Evolutionary conservation across 2,329 filamentous ascomycete genomes (phyloP).

Genomic region (Cladosporium phlei): DNA sequence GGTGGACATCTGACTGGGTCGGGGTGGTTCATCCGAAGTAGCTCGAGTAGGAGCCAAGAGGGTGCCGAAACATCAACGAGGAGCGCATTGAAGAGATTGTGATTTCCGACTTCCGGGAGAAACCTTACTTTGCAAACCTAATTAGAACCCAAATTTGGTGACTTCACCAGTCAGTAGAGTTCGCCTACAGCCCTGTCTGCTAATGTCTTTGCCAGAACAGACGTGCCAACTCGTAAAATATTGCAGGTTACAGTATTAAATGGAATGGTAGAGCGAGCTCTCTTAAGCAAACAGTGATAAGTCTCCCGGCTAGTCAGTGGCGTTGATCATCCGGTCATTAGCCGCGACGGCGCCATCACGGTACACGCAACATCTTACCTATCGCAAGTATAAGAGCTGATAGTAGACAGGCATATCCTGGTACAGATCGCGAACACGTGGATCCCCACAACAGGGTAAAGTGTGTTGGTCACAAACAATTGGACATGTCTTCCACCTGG

Average conservation of each 20-base stretch:
- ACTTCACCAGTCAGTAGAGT: no score
- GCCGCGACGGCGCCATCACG: not conserved
- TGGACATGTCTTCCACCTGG: no score
- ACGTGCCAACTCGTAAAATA: no score
- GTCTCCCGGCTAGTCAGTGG: not conserved
- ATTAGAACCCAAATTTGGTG: constrained; percentile 5
- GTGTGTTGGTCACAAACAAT: no score
- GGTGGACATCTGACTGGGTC: constrained; percentile 1
- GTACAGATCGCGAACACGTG: not conserved
- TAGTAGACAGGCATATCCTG: constrained; percentile 1
- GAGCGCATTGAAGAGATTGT: constrained; percentile 6
- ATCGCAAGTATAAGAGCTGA: constrained; percentile 1
- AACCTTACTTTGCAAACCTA: constrained; percentile 4
- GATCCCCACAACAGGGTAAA: not conserved
- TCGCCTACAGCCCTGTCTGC: constrained; percentile 1
- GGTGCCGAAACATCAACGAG: not conserved
- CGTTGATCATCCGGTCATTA: not conserved
- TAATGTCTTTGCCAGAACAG: not conserved
- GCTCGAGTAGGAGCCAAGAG: constrained; percentile 7
- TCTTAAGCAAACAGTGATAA: not conserved
- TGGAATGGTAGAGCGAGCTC: not conserved
- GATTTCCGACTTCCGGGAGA: constrained; percentile 8
- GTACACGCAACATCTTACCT: not conserved
- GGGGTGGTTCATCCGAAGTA: constrained; percentile 6
- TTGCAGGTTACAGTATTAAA: no score